phyloP scores from a whole-genome alignment of 2,329 filamentous ascomycete species.

The Scedosporium minutisporum region DNA sequence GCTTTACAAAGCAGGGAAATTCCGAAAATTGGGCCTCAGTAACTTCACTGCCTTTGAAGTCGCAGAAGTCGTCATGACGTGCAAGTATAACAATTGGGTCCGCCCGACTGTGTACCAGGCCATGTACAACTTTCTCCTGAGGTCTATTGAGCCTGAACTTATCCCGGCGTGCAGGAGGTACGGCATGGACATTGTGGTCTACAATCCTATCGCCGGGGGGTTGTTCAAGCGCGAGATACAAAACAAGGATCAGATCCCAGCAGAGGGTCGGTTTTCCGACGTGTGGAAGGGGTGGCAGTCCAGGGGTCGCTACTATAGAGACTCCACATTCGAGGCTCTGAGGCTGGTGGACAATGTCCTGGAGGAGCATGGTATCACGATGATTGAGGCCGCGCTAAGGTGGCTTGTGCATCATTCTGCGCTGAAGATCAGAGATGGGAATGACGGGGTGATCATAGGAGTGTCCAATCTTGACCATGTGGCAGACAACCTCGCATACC shows the following conservation, averaged over 20 bases:
- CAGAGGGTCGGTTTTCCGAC: conserved; percentile 62
- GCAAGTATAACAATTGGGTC: conserved; percentile 72
- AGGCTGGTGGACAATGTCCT: conserved; percentile 57
- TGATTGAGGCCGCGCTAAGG: conserved; percentile 64
- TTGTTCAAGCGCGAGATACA: conserved; percentile 74
- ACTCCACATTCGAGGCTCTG: conserved; percentile 53
- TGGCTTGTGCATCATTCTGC: conserved; percentile 65
- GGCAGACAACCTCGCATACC: conserved; percentile 43
- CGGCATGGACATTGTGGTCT: conserved; percentile 68
- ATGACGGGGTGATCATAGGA: conserved; percentile 52
- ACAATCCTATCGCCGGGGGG: conserved; percentile 75
- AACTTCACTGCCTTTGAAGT: conserved; percentile 87
- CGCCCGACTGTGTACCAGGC: conserved; percentile 76
- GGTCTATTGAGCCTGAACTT: conserved; percentile 65
- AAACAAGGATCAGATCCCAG: conserved; percentile 49
- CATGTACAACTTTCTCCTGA: conserved; percentile 78
- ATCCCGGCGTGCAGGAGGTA: conserved; percentile 66
- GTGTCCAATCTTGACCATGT: conserved; percentile 49
- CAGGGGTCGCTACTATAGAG: conserved; percentile 60
- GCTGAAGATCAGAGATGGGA: conserved; percentile 40
- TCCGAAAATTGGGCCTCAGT: conserved; percentile 67
- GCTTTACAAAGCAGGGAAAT: conserved; percentile 78
- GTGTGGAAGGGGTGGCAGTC: conserved; percentile 26
- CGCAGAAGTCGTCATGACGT: conserved; percentile 72
- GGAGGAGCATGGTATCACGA: conserved; percentile 55